Base-by-base conservation (phyloP, 805 yeast species). In the Kazachstania psychrophila region DNA sequence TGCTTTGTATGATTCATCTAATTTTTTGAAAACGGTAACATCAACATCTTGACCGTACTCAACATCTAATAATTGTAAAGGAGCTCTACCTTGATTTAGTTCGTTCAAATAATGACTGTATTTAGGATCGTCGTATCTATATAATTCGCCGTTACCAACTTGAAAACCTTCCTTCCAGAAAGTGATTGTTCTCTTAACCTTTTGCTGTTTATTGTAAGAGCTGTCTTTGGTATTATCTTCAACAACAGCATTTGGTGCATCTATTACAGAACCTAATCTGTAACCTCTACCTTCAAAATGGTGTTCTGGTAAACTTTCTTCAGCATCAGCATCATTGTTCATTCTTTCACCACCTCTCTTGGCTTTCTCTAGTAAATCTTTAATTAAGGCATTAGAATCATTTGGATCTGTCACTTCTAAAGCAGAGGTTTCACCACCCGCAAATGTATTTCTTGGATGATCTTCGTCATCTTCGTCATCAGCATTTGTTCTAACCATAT, bases 121-220 rank as follows among this genome's bases (percentile, higher is more conserved):
- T n/a, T 72, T 76, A 5, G 95, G 95, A 57, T 92, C 97, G 52
- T 89, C 96, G 57, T 87, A 92, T 40, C 92, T 69, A 57, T 73
- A 79, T 38, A 92, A 69, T 17, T 75, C 74, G 2, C 97, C 97
- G 33, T 88, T 95, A 23, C 92, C 97, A 18, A 92, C 87, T 44
- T 86, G 85, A 62, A 92, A 92, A 2, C 98, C 98, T 52, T 92
- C 89, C 48, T 77, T 80, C 98, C 98, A 92, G 58, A 92, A 89
- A 0, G 94, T 85, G 43, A 92, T 80, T 29, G 82, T 82, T 52
- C 97, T 72, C 13, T 72, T 69, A 5, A 80, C 95, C 40, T 75
- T 77, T 16, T 34, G 30, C 27, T 62, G 66, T 3, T 57, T 51
- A 27, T 48, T 55, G 23, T 47, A 45, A 19, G 55, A 49, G 6